Conservation (phyloP, 2,329 filamentous ascomycete genomes). For the Peltaster fructicola region DNA sequence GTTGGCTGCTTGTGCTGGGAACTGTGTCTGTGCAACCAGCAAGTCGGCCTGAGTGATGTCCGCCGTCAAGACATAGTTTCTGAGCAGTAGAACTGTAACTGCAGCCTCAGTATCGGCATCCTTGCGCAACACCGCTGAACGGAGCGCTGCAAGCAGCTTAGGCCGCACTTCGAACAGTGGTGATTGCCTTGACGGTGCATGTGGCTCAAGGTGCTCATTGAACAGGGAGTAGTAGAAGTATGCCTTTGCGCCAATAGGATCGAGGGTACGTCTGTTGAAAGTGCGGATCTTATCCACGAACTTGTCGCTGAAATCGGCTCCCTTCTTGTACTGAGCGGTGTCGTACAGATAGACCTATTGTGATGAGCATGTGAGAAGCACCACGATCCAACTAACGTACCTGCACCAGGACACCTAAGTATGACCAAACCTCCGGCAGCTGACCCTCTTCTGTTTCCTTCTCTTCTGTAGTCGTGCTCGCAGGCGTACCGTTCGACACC, state of each 20-base stretch:
- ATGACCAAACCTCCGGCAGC: slow-evolving; percentile 21
- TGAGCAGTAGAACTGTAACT: slow-evolving; percentile 82
- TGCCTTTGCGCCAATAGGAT: slow-evolving; percentile 82
- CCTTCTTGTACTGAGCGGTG: slow-evolving; percentile 60
- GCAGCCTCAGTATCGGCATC: slow-evolving; percentile 95
- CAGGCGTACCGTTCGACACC: slow-evolving; percentile 7
- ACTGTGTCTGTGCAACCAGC: slow-evolving; percentile 86
- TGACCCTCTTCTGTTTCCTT: slow-evolving; percentile 14
- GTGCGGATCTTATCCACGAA: slow-evolving; percentile 72
- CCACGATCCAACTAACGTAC: slow-evolving; percentile 7
- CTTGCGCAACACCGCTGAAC: slow-evolving; percentile 91
- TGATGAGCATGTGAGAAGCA: slow-evolving; percentile 4
- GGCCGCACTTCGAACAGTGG: slow-evolving; percentile 75
- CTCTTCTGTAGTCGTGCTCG: slow-evolving; percentile 4
- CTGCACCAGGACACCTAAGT: slow-evolving; percentile 20
- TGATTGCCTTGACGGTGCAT: slow-evolving; percentile 76
- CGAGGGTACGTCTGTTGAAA: slow-evolving; percentile 82
- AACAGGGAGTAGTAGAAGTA: slow-evolving; percentile 98
- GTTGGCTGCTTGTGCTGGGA: slow-evolving; percentile 85
- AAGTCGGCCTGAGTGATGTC: slow-evolving; percentile 95
- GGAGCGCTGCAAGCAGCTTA: slow-evolving; percentile 67
- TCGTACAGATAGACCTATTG: slow-evolving; percentile 81
- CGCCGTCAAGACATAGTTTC: slow-evolving; percentile 89
- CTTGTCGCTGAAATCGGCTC: slow-evolving; percentile 66
- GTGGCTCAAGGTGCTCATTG: slow-evolving; percentile 73